phyloP scores from a whole-genome alignment of 225 moss, liverwort and hornwort genomes.

The Pseudisothecium myosuroides region DNA sequence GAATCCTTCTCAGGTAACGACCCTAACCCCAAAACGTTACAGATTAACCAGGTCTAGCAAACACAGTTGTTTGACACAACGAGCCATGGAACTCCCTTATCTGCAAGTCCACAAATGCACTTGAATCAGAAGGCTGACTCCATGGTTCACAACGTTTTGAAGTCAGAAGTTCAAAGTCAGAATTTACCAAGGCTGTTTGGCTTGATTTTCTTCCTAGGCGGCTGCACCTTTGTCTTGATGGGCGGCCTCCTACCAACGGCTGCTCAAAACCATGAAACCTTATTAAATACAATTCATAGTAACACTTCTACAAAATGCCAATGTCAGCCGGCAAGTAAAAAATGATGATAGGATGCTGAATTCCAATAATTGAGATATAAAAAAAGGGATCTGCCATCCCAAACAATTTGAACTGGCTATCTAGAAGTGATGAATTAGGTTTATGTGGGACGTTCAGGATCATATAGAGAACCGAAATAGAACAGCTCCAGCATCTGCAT shows the following conservation, averaged over 20 bases:
- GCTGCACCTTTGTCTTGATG: constrained; percentile 69
- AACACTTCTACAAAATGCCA: not conserved
- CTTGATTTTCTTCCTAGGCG: constrained; percentile 77
- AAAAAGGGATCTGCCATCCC: not conserved
- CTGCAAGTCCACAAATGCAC: constrained; percentile 32
- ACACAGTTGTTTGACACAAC: constrained; percentile 23
- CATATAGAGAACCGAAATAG: not conserved
- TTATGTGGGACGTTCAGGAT: not conserved
- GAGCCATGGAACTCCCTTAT: constrained; percentile 22
- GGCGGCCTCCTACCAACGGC: constrained; percentile 68
- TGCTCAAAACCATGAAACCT: constrained; percentile 25
- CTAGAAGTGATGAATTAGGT: not conserved
- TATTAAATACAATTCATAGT: not conserved
- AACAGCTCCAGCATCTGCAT: not conserved
- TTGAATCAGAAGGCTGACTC: constrained; percentile 5
- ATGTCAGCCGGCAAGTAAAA: not conserved
- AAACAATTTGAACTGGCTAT: not conserved
- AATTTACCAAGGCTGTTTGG: constrained; percentile 51
- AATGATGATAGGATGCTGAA: not conserved
- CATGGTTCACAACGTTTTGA: not conserved
- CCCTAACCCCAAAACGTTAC: constrained; percentile 23
- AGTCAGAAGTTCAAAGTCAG: not conserved
- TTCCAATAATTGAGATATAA: not conserved
- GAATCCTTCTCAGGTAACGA: constrained; percentile 26
- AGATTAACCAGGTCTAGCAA: constrained; percentile 24